phyloP scores from a whole-genome alignment of 2,329 filamentous ascomycete species.

The Aureobasidium vineae region DNA sequence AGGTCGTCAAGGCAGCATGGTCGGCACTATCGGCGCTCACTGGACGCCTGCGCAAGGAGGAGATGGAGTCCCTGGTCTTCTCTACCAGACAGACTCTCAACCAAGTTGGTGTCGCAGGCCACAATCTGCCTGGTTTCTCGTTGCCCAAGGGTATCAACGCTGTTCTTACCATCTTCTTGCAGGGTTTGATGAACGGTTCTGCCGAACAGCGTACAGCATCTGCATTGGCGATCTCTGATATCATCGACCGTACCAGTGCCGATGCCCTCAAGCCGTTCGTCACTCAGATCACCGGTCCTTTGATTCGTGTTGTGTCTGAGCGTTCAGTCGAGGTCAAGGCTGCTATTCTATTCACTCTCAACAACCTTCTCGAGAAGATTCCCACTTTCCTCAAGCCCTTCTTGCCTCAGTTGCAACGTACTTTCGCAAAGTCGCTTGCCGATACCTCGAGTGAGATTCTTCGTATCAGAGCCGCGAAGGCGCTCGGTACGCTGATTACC shows the following conservation, averaged over 20 bases:
- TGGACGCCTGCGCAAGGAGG: slow-evolving; percentile 87
- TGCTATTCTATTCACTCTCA: slow-evolving; percentile 89
- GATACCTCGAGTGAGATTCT: slow-evolving; percentile 89
- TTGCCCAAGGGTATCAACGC: slow-evolving; percentile 97
- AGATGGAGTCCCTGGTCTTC: slow-evolving; percentile 90
- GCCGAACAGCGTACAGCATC: slow-evolving; percentile 88
- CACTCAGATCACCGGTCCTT: slow-evolving; percentile 93
- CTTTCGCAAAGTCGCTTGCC: slow-evolving; percentile 92
- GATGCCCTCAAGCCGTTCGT: slow-evolving; percentile 91
- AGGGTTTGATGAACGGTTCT: slow-evolving; percentile 95
- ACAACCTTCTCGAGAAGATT: slow-evolving; percentile 95
- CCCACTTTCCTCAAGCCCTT: slow-evolving; percentile 94
- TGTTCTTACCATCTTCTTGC: slow-evolving; percentile 92
- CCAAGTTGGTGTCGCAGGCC: slow-evolving; percentile 83
- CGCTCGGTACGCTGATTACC: slow-evolving; percentile 90
- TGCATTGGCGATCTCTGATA: slow-evolving; percentile 90
- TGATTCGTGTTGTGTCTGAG: slow-evolving; percentile 97
- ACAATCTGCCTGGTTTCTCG: slow-evolving; percentile 79
- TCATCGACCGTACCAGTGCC: slow-evolving; percentile 87
- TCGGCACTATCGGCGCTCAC: slow-evolving; percentile 82
- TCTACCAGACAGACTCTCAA: slow-evolving; percentile 84
- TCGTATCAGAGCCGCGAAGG: slow-evolving; percentile 85
- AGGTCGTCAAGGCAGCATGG: slow-evolving; percentile 89
- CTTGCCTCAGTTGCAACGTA: slow-evolving; percentile 91
- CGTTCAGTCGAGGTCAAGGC: slow-evolving; percentile 94